Evolutionary conservation across 345 rosid species (phyloP).

Genomic region (Eucalyptus sp.): DNA sequence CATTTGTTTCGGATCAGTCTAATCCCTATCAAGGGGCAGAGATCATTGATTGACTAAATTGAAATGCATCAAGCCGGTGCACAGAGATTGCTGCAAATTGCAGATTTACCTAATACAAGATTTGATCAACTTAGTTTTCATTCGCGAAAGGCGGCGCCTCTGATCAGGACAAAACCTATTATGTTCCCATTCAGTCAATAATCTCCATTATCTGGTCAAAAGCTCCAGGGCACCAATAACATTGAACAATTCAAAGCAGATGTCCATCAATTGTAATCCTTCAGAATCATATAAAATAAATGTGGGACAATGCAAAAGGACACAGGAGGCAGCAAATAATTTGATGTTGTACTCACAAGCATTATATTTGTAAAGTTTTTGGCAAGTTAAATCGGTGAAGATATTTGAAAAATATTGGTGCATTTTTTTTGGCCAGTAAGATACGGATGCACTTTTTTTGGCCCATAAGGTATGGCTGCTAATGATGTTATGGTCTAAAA

Average conservation of each 20-base stretch:
- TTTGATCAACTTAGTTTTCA: background rate
- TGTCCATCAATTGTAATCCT: background rate
- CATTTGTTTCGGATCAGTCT: background rate
- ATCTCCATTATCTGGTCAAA: background rate
- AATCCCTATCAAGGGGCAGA: background rate
- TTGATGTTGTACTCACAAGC: background rate
- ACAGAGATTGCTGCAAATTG: background rate
- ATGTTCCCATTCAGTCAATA: background rate
- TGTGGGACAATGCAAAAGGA: background rate
- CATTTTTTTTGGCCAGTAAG: background rate
- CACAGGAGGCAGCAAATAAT: background rate
- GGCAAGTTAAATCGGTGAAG: background rate
- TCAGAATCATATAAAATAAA: background rate
- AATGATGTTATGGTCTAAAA: background rate
- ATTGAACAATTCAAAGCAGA: background rate
- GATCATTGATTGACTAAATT: background rate
- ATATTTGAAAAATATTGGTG: background rate
- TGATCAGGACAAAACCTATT: background rate
- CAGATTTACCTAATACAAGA: background rate
- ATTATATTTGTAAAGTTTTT: background rate
- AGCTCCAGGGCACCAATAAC: background rate
- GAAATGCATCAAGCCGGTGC: background rate
- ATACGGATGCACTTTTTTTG: background rate
- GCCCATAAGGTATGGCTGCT: background rate
- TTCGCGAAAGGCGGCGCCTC: background rate